A percentile compares a stretch with the other conserved stretches of the same genome.
Evolutionary conservation across 306 rosid genomes (phyloP).

Genomic region (Quercus bicolor): DNA sequence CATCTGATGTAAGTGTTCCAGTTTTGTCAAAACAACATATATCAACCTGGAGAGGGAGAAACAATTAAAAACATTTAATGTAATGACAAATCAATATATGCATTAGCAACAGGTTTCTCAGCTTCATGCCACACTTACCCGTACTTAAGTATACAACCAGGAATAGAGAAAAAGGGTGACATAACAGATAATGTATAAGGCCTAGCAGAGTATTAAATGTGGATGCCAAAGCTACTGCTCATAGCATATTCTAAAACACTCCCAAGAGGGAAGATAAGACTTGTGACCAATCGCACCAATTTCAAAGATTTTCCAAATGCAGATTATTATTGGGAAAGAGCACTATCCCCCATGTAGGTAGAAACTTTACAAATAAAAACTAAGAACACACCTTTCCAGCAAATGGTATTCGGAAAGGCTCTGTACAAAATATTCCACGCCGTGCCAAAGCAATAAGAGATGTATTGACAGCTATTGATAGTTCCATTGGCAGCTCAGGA

Average conservation of each 20-base stretch:
- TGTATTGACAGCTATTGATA: constrained; percentile 98
- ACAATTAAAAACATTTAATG: constrained; percentile 16
- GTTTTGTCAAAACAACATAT: constrained; percentile 99
- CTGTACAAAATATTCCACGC: constrained; percentile 92
- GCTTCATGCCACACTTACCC: background rate
- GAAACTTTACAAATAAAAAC: constrained; percentile 1
- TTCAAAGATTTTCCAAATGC: background rate
- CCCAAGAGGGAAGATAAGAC: background rate
- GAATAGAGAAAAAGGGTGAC: background rate
- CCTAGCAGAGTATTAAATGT: background rate
- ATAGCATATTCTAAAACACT: background rate
- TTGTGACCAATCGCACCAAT: background rate
- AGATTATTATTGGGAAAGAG: background rate
- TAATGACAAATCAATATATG: constrained; percentile 4
- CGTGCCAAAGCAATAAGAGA: constrained; percentile 97
- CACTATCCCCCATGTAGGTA: background rate
- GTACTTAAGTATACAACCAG: background rate
- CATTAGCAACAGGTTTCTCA: background rate
- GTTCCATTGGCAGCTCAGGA: constrained; percentile 99
- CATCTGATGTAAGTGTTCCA: constrained; percentile 98
- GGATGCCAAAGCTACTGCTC: background rate
- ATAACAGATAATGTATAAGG: background rate
- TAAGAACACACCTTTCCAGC: constrained; percentile 86
- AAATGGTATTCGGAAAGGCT: constrained; percentile 98
- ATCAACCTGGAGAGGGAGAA: constrained; percentile 71